Evolutionary conservation across 495 filamentous ascomycete species (phyloP).

Genomic region (Aspergillus coremiiformis): DNA sequence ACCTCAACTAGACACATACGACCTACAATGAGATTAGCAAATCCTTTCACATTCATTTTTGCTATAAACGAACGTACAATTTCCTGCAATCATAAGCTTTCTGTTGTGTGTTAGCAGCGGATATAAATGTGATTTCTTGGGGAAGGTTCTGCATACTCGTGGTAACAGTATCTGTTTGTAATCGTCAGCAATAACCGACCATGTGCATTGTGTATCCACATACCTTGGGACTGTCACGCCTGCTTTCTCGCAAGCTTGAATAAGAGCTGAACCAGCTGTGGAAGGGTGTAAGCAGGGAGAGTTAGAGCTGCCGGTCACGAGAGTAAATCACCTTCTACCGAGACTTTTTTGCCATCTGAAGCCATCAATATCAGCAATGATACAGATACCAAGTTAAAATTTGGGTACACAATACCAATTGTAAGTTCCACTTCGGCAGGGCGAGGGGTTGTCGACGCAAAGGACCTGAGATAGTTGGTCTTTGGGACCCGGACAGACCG

Average conservation of each 20-base stretch:
- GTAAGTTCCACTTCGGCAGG: conserved; percentile 90
- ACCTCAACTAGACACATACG: conserved; percentile 99
- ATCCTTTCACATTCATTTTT: background rate
- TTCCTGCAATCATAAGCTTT: conserved; percentile 97
- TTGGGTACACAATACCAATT: conserved; percentile 56
- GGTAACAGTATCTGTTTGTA: conserved; percentile 86
- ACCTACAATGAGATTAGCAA: conserved; percentile 27
- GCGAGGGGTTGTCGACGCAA: conserved; percentile 64
- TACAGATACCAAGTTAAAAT: conserved; percentile 1
- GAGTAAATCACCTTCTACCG: conserved; percentile 69
- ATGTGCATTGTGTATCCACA: background rate
- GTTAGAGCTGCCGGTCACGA: conserved; percentile 11
- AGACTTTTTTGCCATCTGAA: conserved; percentile 91
- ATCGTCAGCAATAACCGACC: conserved; percentile 28
- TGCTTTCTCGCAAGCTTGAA: conserved; percentile 98
- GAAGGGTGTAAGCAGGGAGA: conserved; percentile 20
- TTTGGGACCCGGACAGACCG: conserved; percentile 61
- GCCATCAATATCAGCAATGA: conserved; percentile 6
- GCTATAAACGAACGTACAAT: conserved; percentile 50
- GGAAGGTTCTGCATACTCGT: conserved; percentile 59
- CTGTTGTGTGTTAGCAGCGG: conserved; percentile 39
- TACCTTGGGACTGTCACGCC: conserved; percentile 83
- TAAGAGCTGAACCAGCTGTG: conserved; percentile 75
- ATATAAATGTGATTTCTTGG: background rate
- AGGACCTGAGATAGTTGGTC: conserved; percentile 58